phyloP scores from a whole-genome alignment of 179 eudicot species.

The Silene noctiflora region DNA sequence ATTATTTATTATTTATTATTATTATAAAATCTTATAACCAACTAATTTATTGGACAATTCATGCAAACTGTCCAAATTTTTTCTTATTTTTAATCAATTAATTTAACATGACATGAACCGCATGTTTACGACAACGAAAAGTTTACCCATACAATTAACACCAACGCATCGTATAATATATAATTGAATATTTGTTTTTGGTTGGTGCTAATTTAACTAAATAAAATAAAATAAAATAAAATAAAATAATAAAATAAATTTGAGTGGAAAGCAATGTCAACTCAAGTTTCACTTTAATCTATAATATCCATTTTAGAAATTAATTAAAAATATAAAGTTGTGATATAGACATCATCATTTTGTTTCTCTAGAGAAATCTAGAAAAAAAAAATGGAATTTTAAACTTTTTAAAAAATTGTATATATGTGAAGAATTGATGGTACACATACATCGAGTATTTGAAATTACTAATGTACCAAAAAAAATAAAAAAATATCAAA shows the following conservation, averaged over 20 bases:
- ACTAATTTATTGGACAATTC: background rate
- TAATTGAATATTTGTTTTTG: background rate
- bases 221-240: too few species aligned
- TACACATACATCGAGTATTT: too few species aligned
- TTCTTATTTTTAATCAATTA: background rate
- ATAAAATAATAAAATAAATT: background rate
- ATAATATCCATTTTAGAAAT: background rate
- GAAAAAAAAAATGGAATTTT: too few species aligned
- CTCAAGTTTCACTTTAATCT: background rate
- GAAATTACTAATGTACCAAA: too few species aligned
- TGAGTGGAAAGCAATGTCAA: conserved; percentile 12
- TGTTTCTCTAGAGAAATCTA: too few species aligned
- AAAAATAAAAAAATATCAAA: too few species aligned
- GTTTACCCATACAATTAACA: conserved; percentile 22
- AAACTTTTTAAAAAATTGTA: too few species aligned
- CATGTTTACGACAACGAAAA: conserved; percentile 31
- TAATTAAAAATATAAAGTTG: too few species aligned
- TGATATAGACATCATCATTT: too few species aligned
- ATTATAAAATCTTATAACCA: background rate
- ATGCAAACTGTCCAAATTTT: too few species aligned
- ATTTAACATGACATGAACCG: conserved; percentile 17
- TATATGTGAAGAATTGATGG: too few species aligned
- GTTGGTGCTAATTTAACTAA: conserved; percentile 11
- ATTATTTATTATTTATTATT: too few species aligned
- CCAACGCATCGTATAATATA: conserved; percentile 18